phyloP scores from a whole-genome alignment of 305 asterid genomes.

The Rubia peregrina region DNA sequence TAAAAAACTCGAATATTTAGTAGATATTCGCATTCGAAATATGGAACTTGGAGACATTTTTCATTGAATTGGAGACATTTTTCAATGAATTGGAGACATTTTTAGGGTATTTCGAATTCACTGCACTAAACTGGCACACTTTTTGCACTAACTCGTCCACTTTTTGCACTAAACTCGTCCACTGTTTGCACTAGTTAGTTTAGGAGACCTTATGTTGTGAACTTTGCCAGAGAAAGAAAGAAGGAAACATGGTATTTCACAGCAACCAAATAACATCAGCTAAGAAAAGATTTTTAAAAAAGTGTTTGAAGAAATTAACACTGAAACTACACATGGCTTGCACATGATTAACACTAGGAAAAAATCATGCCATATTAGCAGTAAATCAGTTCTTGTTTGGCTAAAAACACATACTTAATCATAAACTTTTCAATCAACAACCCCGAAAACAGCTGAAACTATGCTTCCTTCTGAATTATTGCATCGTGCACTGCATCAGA shows the following conservation, averaged over 20 bases:
- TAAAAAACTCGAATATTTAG: too few relatives aligned
- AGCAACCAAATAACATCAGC: not conserved
- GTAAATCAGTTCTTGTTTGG: slow-evolving; percentile 17
- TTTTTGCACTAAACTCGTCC: not conserved
- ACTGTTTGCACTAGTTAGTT: not conserved
- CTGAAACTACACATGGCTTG: not conserved
- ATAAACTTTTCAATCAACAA: slow-evolving; percentile 22
- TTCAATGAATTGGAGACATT: too few relatives aligned
- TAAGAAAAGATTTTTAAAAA: not conserved
- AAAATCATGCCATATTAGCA: not conserved
- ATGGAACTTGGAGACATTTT: too few relatives aligned
- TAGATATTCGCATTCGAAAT: too few relatives aligned
- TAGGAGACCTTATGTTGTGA: too few relatives aligned
- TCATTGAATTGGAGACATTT: too few relatives aligned
- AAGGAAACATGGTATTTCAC: not conserved
- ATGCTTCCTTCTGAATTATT: slow-evolving; percentile 2
- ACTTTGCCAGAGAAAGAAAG: not conserved
- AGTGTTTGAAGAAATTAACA: not conserved
- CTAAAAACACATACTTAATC: slow-evolving; percentile 22
- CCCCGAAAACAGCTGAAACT: slow-evolving; percentile 18
- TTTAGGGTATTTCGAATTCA: too few relatives aligned
- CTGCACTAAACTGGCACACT: too few relatives aligned
- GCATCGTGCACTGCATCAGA: slow-evolving; percentile 5
- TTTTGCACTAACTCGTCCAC: not conserved
- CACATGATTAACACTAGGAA: not conserved